Evolutionary conservation across 352 stramenopile genomes (phyloP), one percentile per base, ranked within the genome.

Genomic region (Globisporangium irregulare): DNA sequence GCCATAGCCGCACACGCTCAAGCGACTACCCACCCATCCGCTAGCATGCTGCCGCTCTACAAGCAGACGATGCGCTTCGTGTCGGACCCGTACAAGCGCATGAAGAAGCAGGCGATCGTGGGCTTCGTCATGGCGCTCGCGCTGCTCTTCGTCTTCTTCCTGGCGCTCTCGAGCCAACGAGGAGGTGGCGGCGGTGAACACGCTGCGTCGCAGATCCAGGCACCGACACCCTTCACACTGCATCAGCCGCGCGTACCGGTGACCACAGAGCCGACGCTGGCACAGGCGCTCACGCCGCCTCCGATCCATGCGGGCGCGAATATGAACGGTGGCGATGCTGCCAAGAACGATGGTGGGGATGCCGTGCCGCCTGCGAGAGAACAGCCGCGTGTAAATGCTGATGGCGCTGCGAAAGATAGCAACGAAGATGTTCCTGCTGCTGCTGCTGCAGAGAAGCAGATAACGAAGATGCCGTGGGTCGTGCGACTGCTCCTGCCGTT

Each of bases 401-500:
- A 10, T 25, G 43, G 24, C 24, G 22, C 62, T 51, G 27, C 57
- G 25, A 53, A 58, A 34, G 70, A 62, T 27, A 67, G 71, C 38
- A 61, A 54, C 51, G 64, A 55, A 48, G 50, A 71, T 36, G 58
- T 72, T 24, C 22, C 22, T 34, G 63, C 48, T 38, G 73, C 38
- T 27, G 65, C n/a, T 18, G 55, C 70, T 10, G 57, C 24, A 0
- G 32, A 61, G 15, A 68, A 68, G 22, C 1, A 68, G 15, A 53
- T 43, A 29, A 61, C 34, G 1, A 66, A 77, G 29, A 75, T 78
- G 24, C 81, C 86, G 61, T 72, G 87, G 36, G 53, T 90, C 46
- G 59, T 92, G 61, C 79, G 85, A 14, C 66, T 92, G 56, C 43
- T 96, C 48, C 69, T 95, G 53, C 89, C 89, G 50, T 66, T 95